Evolutionary conservation across 2,329 filamentous ascomycete genomes (phyloP), one percentile per base, ranked within the genome.

Genomic region (Beauveria sp.): DNA sequence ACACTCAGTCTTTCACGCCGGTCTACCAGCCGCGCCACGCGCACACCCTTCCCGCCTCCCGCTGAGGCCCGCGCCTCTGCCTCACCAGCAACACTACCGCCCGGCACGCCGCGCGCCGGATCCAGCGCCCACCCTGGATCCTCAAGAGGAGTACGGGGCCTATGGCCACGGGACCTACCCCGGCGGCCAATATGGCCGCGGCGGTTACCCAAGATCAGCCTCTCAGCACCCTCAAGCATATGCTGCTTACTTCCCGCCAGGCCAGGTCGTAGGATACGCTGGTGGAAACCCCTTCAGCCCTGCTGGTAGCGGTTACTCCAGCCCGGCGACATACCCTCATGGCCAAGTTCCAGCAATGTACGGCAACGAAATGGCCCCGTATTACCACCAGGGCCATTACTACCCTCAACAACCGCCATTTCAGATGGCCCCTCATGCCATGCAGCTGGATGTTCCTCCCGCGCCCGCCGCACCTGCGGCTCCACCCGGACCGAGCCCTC

Each of bases 111-210:
- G 66, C 60, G 66, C 67, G 67, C 81, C 82, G 66, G 77, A 77
- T 65, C 78, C 80, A 66, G 78, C 84, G 61, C 83, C 84, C 77
- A 89, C 82, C 72, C 79, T 83, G 77, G 88, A 89, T 71, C 82
- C 82, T 42, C 79, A 79, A 22, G 85, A 90, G 26, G 85, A 89
- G n/a, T 87, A 82, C 70, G 74, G 76, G 65, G 73, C 69, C 67
- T 77, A 74, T 78, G 80, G 76, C 74, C 73, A 69, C 31, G 18
- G n/a, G 42, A 10, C 18, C 20, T 70, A 69, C 54, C 64, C 64
- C 62, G 66, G 63, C 45, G 54, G 58, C 55, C 55, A 62, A 22
- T 59, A 31, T 31, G 62, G 62, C 26, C 65, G 64, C 34, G 65
- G 60, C 22, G 48, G 46, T 22, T 59, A 50, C 45, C 62, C 61